Base-by-base conservation (phyloP, 129 eudicot genomes). In the Rutidosis leptorrhynchoides region DNA sequence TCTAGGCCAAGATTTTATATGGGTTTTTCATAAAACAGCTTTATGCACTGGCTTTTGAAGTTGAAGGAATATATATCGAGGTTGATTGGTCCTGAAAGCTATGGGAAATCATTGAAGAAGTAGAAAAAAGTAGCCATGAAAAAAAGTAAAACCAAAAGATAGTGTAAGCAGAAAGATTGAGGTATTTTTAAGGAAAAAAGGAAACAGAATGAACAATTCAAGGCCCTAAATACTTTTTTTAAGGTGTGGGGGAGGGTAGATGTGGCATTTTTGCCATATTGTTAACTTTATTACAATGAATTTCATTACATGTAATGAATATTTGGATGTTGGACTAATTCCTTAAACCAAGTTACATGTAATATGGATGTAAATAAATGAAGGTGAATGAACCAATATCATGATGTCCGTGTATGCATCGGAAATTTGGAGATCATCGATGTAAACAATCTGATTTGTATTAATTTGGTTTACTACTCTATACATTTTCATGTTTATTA, bases 171-270 rank as follows among this genome's bases (percentile, higher is more conserved):
- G 66, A 73, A 78, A 83, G 77, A 64, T 48, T 60, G 51, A 54
- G 77, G 72, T 65, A 77, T 60, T 83, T n/a, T n/a, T n/a, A n/a
- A n/a, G n/a, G n/a, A n/a, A n/a, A n/a, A n/a, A n/a, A n/a, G n/a
- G n/a, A n/a, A n/a, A n/a, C n/a, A n/a, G n/a, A n/a, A n/a, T n/a
- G n/a, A n/a, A n/a, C n/a, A n/a, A n/a, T n/a, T 68, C 23, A 77
- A 56, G 82, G 60, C 73, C 75, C 71, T 85, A 78, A 70, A 83
- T 83, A 68, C 76, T 73, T 59, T 40, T n/a, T 58, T 64, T 61
- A 30, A 68, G 11, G 22, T 48, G 61, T 30, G 46, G 40, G 70
- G 56, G 59, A n/a, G n/a, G 67, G 78, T 75, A 33, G 68, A 77
- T 74, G 69, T 63, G 78, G 53, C 37, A 32, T 66, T 64, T 81